Conservation (phyloP, 768 basidiomycete genomes). For the Phlegmacium glaucopus region DNA sequence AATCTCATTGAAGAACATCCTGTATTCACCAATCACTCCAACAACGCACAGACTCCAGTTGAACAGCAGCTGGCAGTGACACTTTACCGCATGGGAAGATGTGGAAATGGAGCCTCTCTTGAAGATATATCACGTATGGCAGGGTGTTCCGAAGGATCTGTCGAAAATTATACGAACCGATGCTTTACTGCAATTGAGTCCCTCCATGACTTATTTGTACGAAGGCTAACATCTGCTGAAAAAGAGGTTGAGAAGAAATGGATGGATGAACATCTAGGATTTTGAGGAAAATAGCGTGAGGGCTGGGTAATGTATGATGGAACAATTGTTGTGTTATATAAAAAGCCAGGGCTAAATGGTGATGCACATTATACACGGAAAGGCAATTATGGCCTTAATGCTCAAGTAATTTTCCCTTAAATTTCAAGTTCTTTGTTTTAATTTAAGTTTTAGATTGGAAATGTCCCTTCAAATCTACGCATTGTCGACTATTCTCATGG, state of each 20-base stretch:
- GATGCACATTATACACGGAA: too few relatives aligned
- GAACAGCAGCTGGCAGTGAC: too few relatives aligned
- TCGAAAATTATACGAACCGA: conserved; percentile 21
- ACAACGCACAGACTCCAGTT: too few relatives aligned
- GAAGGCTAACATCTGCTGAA: conserved; percentile 21
- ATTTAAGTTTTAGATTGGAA: conserved; percentile 19
- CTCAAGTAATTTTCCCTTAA: conserved; percentile 20
- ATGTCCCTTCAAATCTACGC: too few relatives aligned
- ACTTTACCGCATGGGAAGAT: too few relatives aligned
- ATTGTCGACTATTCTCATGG: conserved; percentile 29
- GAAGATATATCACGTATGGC: too few relatives aligned
- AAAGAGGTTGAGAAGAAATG: too few relatives aligned
- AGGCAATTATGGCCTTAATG: conserved; percentile 30
- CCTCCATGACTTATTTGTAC: conserved; percentile 22
- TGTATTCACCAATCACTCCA: too few relatives aligned
- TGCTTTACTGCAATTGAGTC: conserved; percentile 22
- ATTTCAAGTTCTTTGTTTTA: neutral
- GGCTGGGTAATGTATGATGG: conserved; percentile 31
- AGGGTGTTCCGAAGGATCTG: too few relatives aligned
- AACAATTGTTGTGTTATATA: conserved; percentile 22
- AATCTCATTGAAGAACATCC: too few relatives aligned
- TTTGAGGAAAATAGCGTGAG: conserved; percentile 24
- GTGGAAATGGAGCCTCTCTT: too few relatives aligned
- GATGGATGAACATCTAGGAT: conserved; percentile 26
- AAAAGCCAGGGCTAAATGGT: conserved; percentile 24